Conservation (phyloP, 2,329 filamentous ascomycete genomes). For the Ceratocystis cacaofunesta region DNA sequence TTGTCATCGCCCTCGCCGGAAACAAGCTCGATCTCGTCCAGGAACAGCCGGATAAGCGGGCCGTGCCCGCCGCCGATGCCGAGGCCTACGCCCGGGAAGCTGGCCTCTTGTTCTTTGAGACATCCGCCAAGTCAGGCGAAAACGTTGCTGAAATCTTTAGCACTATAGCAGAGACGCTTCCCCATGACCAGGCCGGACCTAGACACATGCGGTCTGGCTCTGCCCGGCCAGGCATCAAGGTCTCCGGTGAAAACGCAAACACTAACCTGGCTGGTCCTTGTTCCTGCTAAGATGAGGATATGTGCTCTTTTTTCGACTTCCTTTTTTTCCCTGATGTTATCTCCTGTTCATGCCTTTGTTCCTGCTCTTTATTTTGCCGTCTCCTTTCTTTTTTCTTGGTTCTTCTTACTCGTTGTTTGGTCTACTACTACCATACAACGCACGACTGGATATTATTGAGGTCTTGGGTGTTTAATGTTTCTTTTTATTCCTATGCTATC, state of each 20-base stretch:
- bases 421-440: not conserved
- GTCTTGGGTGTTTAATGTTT: conserved; percentile 12
- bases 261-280: conserved; percentile 42
- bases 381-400: conserved; percentile 9
- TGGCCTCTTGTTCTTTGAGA: conserved; percentile 93
- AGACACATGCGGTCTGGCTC: conserved; percentile 59
- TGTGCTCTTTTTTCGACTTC: not conserved
- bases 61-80: conserved; percentile 74
- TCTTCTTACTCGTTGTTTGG: conserved; percentile 8
- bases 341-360: conserved; percentile 1
- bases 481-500: conserved; percentile 6
- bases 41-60: conserved; percentile 89
- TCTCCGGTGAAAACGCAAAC: conserved; percentile 41
- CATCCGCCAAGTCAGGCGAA: conserved; percentile 90
- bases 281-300: conserved; percentile 32
- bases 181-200: conserved; percentile 88
- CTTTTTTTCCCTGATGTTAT: conserved; percentile 4
- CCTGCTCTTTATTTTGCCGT: not conserved
- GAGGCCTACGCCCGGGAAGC: conserved; percentile 92
- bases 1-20: conserved; percentile 92
- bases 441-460: conserved; percentile 10
- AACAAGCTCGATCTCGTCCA: conserved; percentile 96
- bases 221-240: conserved; percentile 40
- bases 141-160: conserved; percentile 95
- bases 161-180: conserved; percentile 93